Base-by-base conservation (phyloP, 1,284 basidiomycete genomes). In the Melanopsichium pennsylvanicum region DNA sequence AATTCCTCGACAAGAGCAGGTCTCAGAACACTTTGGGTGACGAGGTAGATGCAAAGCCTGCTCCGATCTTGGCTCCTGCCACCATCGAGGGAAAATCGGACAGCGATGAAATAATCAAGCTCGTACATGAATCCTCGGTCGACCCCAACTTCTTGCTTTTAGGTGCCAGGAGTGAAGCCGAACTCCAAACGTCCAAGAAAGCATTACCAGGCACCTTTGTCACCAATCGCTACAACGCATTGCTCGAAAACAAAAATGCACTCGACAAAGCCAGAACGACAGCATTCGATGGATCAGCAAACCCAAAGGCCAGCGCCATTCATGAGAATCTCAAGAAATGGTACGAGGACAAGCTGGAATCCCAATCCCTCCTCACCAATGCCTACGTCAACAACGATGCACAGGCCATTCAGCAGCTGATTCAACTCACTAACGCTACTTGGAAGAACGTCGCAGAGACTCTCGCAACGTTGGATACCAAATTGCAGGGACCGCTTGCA, bases 1-100 rank as follows among this genome's bases (percentile, higher is more conserved):
- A 89, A 52, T 91, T 93, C 78, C 83, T 94, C 35, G 71, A 74
- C 64, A 61, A 61, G 39, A 58, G 51, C 3, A 33, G 71, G 0
- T 54, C 44, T 7, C 39, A 47, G 19, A 66, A 66, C 90, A 43
- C 90, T 87, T 9, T 82, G 85, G 16, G 81, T 84, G 35, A 89
- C 88, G 26, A 86, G 85, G 50, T 89, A 88, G 4, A 85, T 86
- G 70, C 88, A 15, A 86, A 87, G 2, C 91, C 91, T 0, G 90
- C 91, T 0, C 91, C 90, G 0, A 84, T 87, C 0, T 83, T 94
- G 11, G 85, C 89, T 2, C 91, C 92, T 0, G 90, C 91, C 0
- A 93, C 91, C 0, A 87, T 92, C 57, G 88, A 88, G 8, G 88
- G 88, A 74, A 83, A 84, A 59, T 82, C 85, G 5, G 81, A 84